Conservation (phyloP, 2,329 filamentous ascomycete species). For the Anisogramma anomala region DNA sequence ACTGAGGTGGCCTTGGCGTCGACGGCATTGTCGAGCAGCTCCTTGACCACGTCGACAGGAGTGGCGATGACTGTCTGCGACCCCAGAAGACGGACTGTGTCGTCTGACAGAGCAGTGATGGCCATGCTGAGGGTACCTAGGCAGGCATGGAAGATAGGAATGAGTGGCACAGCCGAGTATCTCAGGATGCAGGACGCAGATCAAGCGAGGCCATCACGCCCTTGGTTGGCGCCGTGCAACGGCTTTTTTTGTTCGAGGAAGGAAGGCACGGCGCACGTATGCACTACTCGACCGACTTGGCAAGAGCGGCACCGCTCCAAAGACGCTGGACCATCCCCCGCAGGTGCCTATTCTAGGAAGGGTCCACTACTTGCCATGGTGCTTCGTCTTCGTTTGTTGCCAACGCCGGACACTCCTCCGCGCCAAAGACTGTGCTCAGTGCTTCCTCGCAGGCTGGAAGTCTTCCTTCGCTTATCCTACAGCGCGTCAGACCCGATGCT, state of each 20-base stretch:
- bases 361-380: no score
- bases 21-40: slow-evolving; percentile 66
- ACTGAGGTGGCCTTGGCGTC: slow-evolving; percentile 59
- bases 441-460: not conserved
- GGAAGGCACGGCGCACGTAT: not conserved
- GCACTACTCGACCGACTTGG: no score
- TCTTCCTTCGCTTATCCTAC: not conserved
- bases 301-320: no score
- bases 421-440: no score
- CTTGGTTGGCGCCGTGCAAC: no score
- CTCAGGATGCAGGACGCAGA: not conserved
- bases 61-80: slow-evolving; percentile 49
- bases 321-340: no score
- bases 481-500: not conserved
- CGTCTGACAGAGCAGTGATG: slow-evolving; percentile 37
- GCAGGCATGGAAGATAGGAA: no score
- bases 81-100: slow-evolving; percentile 44
- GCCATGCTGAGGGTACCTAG: slow-evolving; percentile 35
- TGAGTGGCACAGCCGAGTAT: not conserved
- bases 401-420: no score
- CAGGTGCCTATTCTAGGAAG: no score
- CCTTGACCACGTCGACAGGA: slow-evolving; percentile 55
- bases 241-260: not conserved
- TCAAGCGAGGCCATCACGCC: no score
- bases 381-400: no score